Base-by-base conservation (phyloP, 2,329 filamentous ascomycete species). In the Ceratocystis huliohia region DNA sequence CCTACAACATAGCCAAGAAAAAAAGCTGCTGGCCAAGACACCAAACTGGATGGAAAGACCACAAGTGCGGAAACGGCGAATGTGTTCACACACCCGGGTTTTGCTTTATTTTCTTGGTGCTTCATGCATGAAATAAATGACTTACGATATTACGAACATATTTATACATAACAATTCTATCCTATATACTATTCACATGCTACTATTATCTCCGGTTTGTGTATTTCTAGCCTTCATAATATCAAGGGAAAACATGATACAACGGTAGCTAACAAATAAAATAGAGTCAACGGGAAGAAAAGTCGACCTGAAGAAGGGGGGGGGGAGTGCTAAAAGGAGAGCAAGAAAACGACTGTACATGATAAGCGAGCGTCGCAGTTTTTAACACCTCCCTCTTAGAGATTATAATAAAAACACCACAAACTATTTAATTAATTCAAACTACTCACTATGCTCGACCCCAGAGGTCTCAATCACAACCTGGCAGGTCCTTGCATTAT, bases 121-220 rank as follows among this genome's bases (percentile, higher is more conserved):
- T 41, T 25, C n/a, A 33, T 44, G 46, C 25, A 57, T 28, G 44
- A 65, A 61, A 65, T 20, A 56, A 37, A 66, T 33, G 65, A 63
- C 33, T 66, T 63, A 62, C 22, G 59, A 63, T 41, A 37, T 33
- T n/a, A 66, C 28, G 61, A 63, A 63, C 45, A 48, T 46, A 46
- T n/a, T 25, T 17, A 25, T 17, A 44, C 15, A 44, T 46, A 22
- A 28, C 8, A n/a, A 61, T 61, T 33, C 13, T 7, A 17, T 61
- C 30, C 37, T 37, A 6, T 48, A 46, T 63, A 30, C 33, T 50
- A 41, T 46, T 48, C 20, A 30, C 3, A 5, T 57, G 3, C 20
- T 50, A 3, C 20, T 8, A 17, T 57, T 4, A 57, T 33, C 37
- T 13, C 22, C n/a, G 25, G 30, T 5, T 33, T 28, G 8, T 2